These are phyloP conservation scores for Cercophora samala DNA, from an alignment of 495 filamentous ascomycete genomes.

Conservation along the genomic window DNA sequence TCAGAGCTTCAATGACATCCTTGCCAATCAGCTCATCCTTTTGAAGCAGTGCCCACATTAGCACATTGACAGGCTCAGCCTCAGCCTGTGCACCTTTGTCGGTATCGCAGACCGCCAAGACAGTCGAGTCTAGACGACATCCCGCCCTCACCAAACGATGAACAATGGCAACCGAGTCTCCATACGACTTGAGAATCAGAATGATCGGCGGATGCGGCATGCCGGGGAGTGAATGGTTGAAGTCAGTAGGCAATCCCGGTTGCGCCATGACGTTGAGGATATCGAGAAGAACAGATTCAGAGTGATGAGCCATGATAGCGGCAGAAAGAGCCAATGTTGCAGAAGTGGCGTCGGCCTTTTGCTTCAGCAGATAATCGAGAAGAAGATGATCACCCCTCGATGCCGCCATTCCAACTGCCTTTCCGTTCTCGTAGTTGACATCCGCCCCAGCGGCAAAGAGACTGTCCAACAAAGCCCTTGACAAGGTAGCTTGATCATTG, in stretches of 20 bases:
- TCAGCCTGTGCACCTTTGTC: conserved; percentile 26
- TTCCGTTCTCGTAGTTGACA: conserved; percentile 43
- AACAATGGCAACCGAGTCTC: conserved; percentile 23
- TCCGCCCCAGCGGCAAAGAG: conserved; percentile 39
- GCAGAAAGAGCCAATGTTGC: conserved; percentile 39
- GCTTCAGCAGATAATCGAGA: conserved; percentile 33
- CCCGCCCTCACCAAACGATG: conserved; percentile 24
- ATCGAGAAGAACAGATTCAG: conserved; percentile 17
- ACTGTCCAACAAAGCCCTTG: conserved; percentile 32
- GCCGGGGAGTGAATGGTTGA: conserved; percentile 25
- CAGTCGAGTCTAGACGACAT: conserved; percentile 26
- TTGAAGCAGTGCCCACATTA: conserved; percentile 44
- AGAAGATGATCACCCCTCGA: conserved; percentile 36
- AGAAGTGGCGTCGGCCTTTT: conserved; percentile 33
- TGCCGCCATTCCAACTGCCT: conserved; percentile 39
- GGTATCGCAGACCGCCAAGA: conserved; percentile 20
- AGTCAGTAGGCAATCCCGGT: conserved; percentile 14
- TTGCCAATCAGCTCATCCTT: conserved; percentile 37
- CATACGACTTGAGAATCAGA: conserved; percentile 29
- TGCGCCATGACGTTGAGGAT: conserved; percentile 23
- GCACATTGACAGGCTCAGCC: conserved; percentile 35
- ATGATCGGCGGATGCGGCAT: conserved; percentile 27
- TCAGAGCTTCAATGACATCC: conserved; percentile 34
- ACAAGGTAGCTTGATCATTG: conserved; percentile 26
- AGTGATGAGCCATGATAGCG: conserved; percentile 30